phyloP scores from a whole-genome alignment of 1,284 basidiomycete genomes.

The Xanthoconium separans region DNA sequence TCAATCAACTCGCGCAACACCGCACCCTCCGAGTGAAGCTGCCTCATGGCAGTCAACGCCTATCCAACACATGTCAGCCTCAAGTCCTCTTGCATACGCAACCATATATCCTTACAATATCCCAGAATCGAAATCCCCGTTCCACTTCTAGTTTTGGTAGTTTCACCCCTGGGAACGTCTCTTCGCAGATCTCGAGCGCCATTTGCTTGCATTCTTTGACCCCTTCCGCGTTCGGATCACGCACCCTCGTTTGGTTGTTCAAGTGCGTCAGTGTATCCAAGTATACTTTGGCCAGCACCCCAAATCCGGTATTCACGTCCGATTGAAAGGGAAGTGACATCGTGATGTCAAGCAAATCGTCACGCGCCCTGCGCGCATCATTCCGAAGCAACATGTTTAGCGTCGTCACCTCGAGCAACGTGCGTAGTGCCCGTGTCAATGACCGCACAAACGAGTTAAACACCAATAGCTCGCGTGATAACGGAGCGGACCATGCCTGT shows the following conservation, averaged over 20 bases:
- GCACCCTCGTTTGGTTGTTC: slow-evolving; percentile 74
- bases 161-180: slow-evolving; percentile 93
- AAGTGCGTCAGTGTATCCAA: slow-evolving; percentile 89
- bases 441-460: slow-evolving; percentile 98
- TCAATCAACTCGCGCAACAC: slow-evolving; percentile 82
- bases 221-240: slow-evolving; percentile 71
- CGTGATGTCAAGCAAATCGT: slow-evolving; percentile 91
- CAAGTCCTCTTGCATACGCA: slow-evolving; percentile 5
- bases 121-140: slow-evolving; percentile 98
- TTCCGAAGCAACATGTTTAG: slow-evolving; percentile 89
- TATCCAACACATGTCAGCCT: slow-evolving; percentile 37
- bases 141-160: slow-evolving; percentile 85
- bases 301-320: slow-evolving; percentile 97
- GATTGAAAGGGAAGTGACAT: slow-evolving; percentile 91
- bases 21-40: slow-evolving; percentile 79
- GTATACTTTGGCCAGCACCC: slow-evolving; percentile 95
- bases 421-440: slow-evolving; percentile 86
- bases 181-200: slow-evolving; percentile 90
- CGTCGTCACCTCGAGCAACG: slow-evolving; percentile 87
- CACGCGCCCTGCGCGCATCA: slow-evolving; percentile 82
- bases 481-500: slow-evolving; percentile 89
- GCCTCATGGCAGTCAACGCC: slow-evolving; percentile 87
- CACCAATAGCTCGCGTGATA: slow-evolving; percentile 93
- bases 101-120: slow-evolving; percentile 65
- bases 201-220: slow-evolving; percentile 83